Percentiles rank a stretch among this genome's conserved stretches.
phyloP scores from a whole-genome alignment of 306 rosid species.

The Carpinus fangiana region DNA sequence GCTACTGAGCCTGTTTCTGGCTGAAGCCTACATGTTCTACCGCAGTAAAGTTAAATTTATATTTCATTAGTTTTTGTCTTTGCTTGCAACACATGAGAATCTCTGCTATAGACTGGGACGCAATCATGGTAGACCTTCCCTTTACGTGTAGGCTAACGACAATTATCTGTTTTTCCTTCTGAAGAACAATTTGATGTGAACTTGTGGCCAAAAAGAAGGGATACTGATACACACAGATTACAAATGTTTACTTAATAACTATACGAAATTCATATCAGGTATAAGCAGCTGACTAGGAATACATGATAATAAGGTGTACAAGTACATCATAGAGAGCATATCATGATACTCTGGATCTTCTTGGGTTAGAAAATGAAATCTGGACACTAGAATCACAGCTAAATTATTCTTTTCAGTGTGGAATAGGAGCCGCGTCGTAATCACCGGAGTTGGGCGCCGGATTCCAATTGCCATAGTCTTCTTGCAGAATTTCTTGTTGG shows the following conservation, averaged over 20 bases:
- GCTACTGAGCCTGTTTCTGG: neutral
- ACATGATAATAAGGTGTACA: neutral
- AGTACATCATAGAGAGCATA: neutral
- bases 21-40: neutral
- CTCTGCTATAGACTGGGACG: neutral
- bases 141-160: no score
- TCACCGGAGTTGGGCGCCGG: conserved; percentile 47
- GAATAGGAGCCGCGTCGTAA: conserved; percentile 49
- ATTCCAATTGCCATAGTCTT: conserved; percentile 48
- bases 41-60: neutral
- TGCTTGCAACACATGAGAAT: neutral
- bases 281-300: neutral
- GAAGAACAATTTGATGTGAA: no score
- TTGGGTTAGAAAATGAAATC: neutral
- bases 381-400: neutral
- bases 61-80: neutral
- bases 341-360: neutral
- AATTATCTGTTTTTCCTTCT: no score
- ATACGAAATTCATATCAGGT: neutral
- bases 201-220: no score
- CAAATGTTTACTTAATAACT: neutral
- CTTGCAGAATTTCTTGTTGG: neutral
- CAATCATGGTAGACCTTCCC: neutral
- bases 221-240: no score
- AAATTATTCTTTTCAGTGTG: conserved; percentile 34